phyloP scores from a whole-genome alignment of 495 filamentous ascomycete species.

The Neurospora sp. region DNA sequence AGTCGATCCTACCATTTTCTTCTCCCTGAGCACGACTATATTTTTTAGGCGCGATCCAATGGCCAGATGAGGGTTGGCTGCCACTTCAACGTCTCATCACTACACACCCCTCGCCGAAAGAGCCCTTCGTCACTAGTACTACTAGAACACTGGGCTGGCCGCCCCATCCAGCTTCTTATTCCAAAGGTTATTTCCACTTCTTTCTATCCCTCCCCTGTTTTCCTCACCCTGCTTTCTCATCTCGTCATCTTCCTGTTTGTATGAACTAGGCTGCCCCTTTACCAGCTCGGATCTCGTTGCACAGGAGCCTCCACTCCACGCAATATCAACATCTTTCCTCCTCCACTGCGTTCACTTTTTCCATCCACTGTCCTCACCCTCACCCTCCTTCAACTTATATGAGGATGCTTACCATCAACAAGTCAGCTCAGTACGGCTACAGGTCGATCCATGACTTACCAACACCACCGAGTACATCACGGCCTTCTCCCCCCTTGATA shows the following conservation, averaged over 20 bases:
- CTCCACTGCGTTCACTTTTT: slow-evolving; percentile 8
- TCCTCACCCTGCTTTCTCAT: slow-evolving; percentile 3
- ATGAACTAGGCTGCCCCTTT: not conserved
- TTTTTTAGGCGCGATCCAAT: slow-evolving; percentile 22
- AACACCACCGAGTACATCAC: slow-evolving; percentile 47
- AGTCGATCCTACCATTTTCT: slow-evolving; percentile 15
- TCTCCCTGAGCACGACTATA: slow-evolving; percentile 23
- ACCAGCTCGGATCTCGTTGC: not conserved
- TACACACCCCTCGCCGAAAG: slow-evolving; percentile 30
- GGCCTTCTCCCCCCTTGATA: slow-evolving; percentile 49
- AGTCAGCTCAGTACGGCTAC: slow-evolving; percentile 56
- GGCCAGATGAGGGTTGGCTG: slow-evolving; percentile 38
- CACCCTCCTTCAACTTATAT: slow-evolving; percentile 12
- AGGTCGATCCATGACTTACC: slow-evolving; percentile 61
- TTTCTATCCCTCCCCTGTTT: slow-evolving; percentile 14
- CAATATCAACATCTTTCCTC: slow-evolving; percentile 2
- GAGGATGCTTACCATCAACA: slow-evolving; percentile 60
- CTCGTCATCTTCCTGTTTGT: slow-evolving; percentile 5
- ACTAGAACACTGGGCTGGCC: slow-evolving; percentile 36
- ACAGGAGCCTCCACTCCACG: not conserved
- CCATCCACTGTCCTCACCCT: slow-evolving; percentile 1
- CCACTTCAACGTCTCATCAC: slow-evolving; percentile 42
- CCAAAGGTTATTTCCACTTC: slow-evolving; percentile 41
- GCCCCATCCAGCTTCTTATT: slow-evolving; percentile 41
- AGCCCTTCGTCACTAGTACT: slow-evolving; percentile 25